Conservation (phyloP, 1,284 basidiomycete genomes). For the Microbotryomycetes sp. region DNA sequence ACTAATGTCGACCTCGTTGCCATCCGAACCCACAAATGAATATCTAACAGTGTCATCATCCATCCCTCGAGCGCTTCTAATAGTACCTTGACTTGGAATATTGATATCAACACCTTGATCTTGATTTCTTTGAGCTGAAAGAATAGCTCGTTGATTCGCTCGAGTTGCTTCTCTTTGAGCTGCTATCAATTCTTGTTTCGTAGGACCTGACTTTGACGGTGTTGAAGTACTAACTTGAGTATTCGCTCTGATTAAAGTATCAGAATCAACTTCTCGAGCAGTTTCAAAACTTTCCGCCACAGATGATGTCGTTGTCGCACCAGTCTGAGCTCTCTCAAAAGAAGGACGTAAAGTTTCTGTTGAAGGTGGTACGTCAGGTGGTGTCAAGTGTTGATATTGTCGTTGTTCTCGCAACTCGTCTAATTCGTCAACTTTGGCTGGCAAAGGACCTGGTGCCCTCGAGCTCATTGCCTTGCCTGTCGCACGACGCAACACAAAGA, state of each 20-base stretch:
- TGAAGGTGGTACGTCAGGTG: not conserved
- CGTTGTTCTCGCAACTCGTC: conserved; percentile 20
- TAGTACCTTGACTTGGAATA: conserved; percentile 69
- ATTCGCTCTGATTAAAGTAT: not conserved
- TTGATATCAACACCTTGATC: conserved; percentile 79
- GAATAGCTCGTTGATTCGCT: conserved; percentile 76
- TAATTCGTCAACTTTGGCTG: conserved; percentile 32
- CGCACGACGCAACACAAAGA: conserved; percentile 61
- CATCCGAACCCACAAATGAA: conserved; percentile 79
- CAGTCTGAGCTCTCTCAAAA: not conserved
- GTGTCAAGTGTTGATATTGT: not conserved
- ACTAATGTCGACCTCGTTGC: conserved; percentile 83
- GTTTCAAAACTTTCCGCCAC: not conserved
- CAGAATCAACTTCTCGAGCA: not conserved
- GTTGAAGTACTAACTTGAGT: no score
- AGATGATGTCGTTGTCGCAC: not conserved
- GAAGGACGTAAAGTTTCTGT: not conserved
- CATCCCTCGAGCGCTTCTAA: conserved; percentile 68
- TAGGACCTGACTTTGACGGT: conserved; percentile 8
- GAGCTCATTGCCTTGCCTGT: conserved; percentile 2
- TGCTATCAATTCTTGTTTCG: conserved; percentile 79
- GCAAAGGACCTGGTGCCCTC: conserved; percentile 19
- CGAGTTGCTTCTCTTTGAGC: conserved; percentile 76
- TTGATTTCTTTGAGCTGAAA: conserved; percentile 74
- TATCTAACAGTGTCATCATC: conserved; percentile 65